Conservation (phyloP, 1,139 yeast genomes). For the Kurtzmaniella quercitrusa region DNA sequence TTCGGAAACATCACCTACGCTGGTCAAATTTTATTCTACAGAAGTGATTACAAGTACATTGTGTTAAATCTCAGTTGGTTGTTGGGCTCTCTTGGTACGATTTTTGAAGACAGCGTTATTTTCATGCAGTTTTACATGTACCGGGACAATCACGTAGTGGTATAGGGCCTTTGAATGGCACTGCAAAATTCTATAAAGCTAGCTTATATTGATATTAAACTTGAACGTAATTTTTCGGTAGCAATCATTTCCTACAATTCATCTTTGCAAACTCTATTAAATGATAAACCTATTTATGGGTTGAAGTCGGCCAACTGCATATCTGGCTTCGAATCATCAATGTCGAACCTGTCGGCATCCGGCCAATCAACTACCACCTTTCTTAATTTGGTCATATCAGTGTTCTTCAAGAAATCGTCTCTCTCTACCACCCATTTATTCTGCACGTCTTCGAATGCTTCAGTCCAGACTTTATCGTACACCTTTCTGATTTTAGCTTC, state of each 20-base stretch:
- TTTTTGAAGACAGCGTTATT: constrained; percentile 61
- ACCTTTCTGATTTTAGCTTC: constrained; percentile 64
- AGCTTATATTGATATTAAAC: no score
- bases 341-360: constrained; percentile 49
- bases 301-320: constrained; percentile 42
- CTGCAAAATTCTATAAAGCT: no score
- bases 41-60: constrained; percentile 59
- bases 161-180: constrained; percentile 6
- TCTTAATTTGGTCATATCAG: constrained; percentile 54
- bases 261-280: not conserved
- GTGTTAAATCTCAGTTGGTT: constrained; percentile 68
- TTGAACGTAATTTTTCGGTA: no score
- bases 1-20: constrained; percentile 78
- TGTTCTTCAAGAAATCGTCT: constrained; percentile 63
- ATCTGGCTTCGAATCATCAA: constrained; percentile 22
- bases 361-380: constrained; percentile 64
- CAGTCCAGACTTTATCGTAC: constrained; percentile 71
- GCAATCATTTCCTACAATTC: not conserved
- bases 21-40: constrained; percentile 63
- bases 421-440: constrained; percentile 67
- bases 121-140: constrained; percentile 64
- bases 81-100: constrained; percentile 71
- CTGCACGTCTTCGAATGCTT: constrained; percentile 72
- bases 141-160: constrained; percentile 21
- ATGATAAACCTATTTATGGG: constrained; percentile 16